Evolutionary conservation across 345 rosid species (phyloP).

Genomic region (Lepidium africanum): DNA sequence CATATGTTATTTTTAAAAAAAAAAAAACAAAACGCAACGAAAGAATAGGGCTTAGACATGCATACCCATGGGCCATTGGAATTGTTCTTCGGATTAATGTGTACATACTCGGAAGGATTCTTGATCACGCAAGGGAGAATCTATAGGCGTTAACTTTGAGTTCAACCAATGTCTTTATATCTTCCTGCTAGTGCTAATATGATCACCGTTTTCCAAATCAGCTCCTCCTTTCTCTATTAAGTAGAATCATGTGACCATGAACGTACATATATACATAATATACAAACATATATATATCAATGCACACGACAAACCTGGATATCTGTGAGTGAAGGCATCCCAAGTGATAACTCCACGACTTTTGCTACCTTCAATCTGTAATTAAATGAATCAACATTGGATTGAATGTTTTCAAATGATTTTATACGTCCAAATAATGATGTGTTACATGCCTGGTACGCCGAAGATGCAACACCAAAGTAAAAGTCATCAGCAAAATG

Average conservation of each 20-base stretch:
- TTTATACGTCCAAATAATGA: background rate
- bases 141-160: constrained; percentile 8
- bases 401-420: background rate
- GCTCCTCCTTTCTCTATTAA: constrained; percentile 30
- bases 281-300: background rate
- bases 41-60: background rate
- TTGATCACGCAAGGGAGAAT: constrained; percentile 27
- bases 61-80: constrained; percentile 16
- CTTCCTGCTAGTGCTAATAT: constrained; percentile 3
- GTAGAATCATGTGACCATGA: too few species aligned
- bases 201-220: constrained; percentile 40
- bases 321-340: constrained; percentile 37
- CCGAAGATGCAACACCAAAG: constrained; percentile 25
- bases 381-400: background rate
- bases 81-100: background rate
- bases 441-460: constrained; percentile 23
- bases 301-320: constrained; percentile 28
- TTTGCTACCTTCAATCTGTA: constrained; percentile 36
- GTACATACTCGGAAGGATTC: constrained; percentile 20
- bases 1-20: background rate
- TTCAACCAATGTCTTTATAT: background rate
- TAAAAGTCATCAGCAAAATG: background rate
- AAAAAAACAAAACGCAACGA: too few species aligned
- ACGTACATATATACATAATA: too few species aligned
- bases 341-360: constrained; percentile 31